Base-by-base conservation (phyloP, 345 rosid genomes). In the Lagerstroemia speciosa region DNA sequence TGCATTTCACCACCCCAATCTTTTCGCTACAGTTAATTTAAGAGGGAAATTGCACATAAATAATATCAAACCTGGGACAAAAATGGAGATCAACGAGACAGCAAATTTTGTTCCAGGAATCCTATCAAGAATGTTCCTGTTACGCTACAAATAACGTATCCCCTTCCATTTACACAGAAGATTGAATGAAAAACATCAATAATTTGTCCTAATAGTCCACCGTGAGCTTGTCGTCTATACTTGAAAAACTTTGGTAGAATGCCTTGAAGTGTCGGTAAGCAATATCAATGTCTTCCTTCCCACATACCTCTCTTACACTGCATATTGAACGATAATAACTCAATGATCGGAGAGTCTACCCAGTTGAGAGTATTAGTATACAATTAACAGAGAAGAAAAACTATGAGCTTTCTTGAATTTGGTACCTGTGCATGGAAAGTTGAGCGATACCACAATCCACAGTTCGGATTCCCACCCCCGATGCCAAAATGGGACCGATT, bases 391-490 rank as follows among this genome's bases (percentile, higher is more conserved):
- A 24, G 32, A 14, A 24, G 31, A 32, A 36, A 12, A 33, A 36
- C 26, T 33, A 36, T 22, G 43, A 20, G 43, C 12, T 40, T 33
- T 30, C 2, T 30, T 22, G 52, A 72, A 63, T 24, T 36, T 27
- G 27, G 57, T 84, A 90, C 97, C 97, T 91, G 82, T 93, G 97
- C 98, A 93, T 89, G 45, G 98, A 91, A 65, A 93, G 97, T 77
- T 93, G 98, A 67, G 97, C 85, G 65, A 91, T 91, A 70, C 98
- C 98, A 8, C 96, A 89, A 73, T 91, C 98, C 73, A 93, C 97
- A 0, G 97, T 93, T 46, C 94, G 86, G 57, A 93, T 81, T 72
- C 97, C 98, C 24, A 89, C 84, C 32, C 97, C 96, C 52, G 96
- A 91, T 71, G 98, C 97, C 62, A 93, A 89, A 75, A 91, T 93